Percentiles rank a stretch among this genome's conserved stretches.
phyloP scores from a whole-genome alignment of 2,329 filamentous ascomycete genomes.

The Amauroascus niger region DNA sequence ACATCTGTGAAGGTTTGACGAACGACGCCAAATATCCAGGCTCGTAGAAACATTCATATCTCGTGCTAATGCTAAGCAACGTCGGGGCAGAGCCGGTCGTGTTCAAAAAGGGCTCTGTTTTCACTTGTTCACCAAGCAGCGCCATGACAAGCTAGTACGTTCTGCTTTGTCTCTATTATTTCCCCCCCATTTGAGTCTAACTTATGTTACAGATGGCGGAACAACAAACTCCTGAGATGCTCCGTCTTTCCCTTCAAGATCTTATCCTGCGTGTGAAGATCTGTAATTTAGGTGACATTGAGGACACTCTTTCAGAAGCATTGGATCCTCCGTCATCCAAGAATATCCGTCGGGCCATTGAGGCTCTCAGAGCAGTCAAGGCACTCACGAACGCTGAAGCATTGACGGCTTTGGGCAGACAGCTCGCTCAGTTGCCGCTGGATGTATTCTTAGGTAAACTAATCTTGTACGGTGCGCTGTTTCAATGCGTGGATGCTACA shows the following conservation, averaged over 20 bases:
- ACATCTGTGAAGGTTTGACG: conserved; percentile 60
- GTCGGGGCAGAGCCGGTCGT: conserved; percentile 84
- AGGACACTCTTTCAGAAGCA: conserved; percentile 77
- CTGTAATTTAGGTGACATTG: conserved; percentile 87
- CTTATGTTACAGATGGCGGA: conserved; percentile 57
- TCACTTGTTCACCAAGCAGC: conserved; percentile 83
- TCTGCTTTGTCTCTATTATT: neutral
- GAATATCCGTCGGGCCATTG: conserved; percentile 86
- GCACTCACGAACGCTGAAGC: conserved; percentile 74
- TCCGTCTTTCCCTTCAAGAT: conserved; percentile 86
- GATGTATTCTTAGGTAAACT: conserved; percentile 94
- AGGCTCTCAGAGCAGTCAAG: conserved; percentile 85
- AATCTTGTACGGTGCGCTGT: conserved; percentile 74
- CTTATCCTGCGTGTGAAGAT: conserved; percentile 94
- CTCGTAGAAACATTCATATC: conserved; percentile 94
- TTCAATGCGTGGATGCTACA: conserved; percentile 83
- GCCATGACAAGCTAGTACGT: conserved; percentile 60
- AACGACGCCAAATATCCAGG: conserved; percentile 78
- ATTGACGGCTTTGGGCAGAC: conserved; percentile 73
- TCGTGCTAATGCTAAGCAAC: conserved; percentile 87
- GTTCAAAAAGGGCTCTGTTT: conserved; percentile 94
- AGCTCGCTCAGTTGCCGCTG: conserved; percentile 78
- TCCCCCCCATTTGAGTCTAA: neutral
- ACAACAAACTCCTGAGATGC: conserved; percentile 93
- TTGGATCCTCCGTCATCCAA: conserved; percentile 82